These are phyloP conservation scores for Aspergillus avenaceus DNA, from an alignment of 495 filamentous ascomycete species.

Conservation along the genomic window DNA sequence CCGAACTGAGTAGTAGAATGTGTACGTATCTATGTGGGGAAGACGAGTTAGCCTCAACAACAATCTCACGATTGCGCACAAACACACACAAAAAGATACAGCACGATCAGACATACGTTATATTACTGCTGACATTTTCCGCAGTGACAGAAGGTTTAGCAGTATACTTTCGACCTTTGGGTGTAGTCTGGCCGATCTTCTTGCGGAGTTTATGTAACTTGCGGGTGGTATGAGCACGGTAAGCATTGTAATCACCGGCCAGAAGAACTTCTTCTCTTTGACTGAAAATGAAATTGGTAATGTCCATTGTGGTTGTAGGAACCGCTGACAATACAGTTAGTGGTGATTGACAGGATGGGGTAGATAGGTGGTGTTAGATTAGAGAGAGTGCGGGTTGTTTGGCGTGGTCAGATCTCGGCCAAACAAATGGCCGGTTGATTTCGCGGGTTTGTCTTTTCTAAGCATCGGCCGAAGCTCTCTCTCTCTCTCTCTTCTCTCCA, in stretches of 20 bases:
- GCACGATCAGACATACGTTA: constrained; percentile 56
- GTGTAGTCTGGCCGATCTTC: constrained; percentile 76
- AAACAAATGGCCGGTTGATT: constrained; percentile 34
- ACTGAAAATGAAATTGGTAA: constrained; percentile 77
- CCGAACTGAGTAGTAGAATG: constrained; percentile 76
- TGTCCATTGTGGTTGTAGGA: constrained; percentile 67
- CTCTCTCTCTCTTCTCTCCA: constrained; percentile 1
- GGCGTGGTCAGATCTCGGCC: constrained; percentile 36
- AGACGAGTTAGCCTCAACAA: constrained; percentile 11
- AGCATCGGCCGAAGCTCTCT: constrained; percentile 12
- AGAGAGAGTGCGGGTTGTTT: constrained; percentile 13
- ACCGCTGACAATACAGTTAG: not conserved
- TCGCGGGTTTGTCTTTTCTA: constrained; percentile 26
- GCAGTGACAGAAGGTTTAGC: constrained; percentile 67
- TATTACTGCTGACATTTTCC: constrained; percentile 70
- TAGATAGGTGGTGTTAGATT: constrained; percentile 6
- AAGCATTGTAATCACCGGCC: constrained; percentile 83
- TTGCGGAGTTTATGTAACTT: constrained; percentile 79
- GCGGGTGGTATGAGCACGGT: constrained; percentile 73
- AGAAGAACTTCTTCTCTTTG: constrained; percentile 76
- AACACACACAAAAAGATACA: not conserved
- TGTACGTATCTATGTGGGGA: constrained; percentile 62
- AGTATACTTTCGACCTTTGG: constrained; percentile 79
- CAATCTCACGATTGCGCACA: not conserved
- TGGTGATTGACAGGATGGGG: not conserved